phyloP scores from a whole-genome alignment of 2,329 filamentous ascomycete species.

The Ceratocystiopsis sp. region DNA sequence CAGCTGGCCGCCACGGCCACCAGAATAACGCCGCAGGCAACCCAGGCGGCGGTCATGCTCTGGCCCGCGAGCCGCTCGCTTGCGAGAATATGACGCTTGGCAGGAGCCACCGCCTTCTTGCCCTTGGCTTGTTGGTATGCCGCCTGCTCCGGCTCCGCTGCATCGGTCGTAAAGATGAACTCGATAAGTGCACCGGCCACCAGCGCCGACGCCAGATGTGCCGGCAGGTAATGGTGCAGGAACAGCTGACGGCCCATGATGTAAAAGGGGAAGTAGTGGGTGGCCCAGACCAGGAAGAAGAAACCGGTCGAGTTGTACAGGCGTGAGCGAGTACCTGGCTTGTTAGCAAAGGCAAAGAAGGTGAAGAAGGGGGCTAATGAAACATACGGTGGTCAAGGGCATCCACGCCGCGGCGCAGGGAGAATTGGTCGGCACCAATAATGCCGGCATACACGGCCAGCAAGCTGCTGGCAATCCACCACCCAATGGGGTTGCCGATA shows the following conservation, averaged over 20 bases:
- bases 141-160: constrained; percentile 37
- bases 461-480: constrained; percentile 90
- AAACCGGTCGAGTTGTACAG: constrained; percentile 98
- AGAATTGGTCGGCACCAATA: constrained; percentile 81
- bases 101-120: constrained; percentile 26
- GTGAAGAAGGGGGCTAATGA: not conserved
- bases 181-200: constrained; percentile 85
- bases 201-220: constrained; percentile 77
- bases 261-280: constrained; percentile 94
- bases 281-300: constrained; percentile 96
- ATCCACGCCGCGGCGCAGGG: constrained; percentile 80
- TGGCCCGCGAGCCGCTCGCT: constrained; percentile 66
- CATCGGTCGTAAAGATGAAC: constrained; percentile 88
- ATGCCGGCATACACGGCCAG: constrained; percentile 89
- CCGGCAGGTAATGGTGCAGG: constrained; percentile 92
- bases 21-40: constrained; percentile 55
- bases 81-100: constrained; percentile 53
- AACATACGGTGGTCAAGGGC: constrained; percentile 77
- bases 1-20: constrained; percentile 56
- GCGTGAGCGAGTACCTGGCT: constrained; percentile 65
- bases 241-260: constrained; percentile 97
- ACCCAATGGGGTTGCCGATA: constrained; percentile 87
- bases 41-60: constrained; percentile 64
- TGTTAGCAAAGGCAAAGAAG: constrained; percentile 13
- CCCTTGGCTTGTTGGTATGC: constrained; percentile 24